phyloP scores from a whole-genome alignment of 257 asterid species.

The Solanum bulbocastanum region DNA sequence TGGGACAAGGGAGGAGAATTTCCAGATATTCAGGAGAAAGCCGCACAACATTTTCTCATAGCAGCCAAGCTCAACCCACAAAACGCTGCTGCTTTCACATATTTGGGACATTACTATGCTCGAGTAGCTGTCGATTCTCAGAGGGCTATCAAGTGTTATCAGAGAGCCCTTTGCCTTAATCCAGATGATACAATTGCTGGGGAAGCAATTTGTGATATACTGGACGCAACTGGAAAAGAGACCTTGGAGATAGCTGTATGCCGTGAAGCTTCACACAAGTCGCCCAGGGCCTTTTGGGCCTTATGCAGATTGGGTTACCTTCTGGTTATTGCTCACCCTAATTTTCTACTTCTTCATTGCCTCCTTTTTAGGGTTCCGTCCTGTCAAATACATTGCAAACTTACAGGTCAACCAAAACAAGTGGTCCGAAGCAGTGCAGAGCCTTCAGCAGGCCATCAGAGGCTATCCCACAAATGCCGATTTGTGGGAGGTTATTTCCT shows the following conservation, averaged over 20 bases:
- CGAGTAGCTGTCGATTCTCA: constrained; percentile 45
- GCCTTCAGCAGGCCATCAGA: constrained; percentile 90
- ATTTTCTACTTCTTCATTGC: neutral
- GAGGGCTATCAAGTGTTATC: constrained; percentile 91
- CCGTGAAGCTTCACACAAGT: constrained; percentile 65
- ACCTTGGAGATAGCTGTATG: constrained; percentile 74
- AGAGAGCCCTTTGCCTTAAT: constrained; percentile 74
- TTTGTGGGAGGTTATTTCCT: constrained; percentile 77
- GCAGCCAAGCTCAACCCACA: constrained; percentile 77
- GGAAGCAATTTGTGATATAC: constrained; percentile 74
- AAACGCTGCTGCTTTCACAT: constrained; percentile 68
- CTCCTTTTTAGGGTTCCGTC: neutral
- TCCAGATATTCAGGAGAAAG: constrained; percentile 13
- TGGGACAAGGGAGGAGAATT: constrained; percentile 57
- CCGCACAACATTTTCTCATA: constrained; percentile 67
- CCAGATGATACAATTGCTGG: constrained; percentile 86
- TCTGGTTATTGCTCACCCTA: constrained; percentile 35
- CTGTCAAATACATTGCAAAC: neutral
- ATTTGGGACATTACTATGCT: constrained; percentile 73
- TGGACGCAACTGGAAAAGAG: constrained; percentile 65
- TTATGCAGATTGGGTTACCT: constrained; percentile 80
- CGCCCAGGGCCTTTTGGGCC: constrained; percentile 98
- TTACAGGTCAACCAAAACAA: constrained; percentile 66
- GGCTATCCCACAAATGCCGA: constrained; percentile 84
- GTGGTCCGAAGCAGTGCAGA: constrained; percentile 91